Conservation (phyloP, 1,284 basidiomycete species). For the Tylopilus sp. region DNA sequence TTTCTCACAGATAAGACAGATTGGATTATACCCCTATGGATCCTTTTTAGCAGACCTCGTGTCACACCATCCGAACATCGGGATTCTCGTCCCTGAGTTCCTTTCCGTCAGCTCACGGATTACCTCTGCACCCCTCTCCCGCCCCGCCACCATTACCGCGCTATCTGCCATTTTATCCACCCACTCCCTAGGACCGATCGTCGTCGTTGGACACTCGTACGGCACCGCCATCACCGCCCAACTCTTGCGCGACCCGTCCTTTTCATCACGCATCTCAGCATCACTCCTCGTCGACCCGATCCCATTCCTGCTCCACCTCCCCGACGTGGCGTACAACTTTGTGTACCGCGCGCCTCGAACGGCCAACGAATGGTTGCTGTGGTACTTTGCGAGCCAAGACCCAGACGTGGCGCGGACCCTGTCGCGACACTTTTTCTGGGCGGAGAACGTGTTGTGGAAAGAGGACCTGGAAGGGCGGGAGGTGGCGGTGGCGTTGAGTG, state of each 20-base stretch:
- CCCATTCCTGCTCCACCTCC: conserved; percentile 71
- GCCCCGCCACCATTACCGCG: conserved; percentile 27
- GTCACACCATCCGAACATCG: too few species aligned
- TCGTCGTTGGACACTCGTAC: conserved; percentile 69
- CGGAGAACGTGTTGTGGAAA: conserved; percentile 68
- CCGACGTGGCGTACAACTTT: conserved; percentile 71
- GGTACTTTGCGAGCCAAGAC: conserved; percentile 75
- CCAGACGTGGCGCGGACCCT: conserved; percentile 71
- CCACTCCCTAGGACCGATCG: conserved; percentile 53
- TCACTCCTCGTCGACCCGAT: conserved; percentile 71
- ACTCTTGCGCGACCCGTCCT: too few species aligned
- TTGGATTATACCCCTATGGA: conserved; percentile 66
- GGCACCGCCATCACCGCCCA: conserved; percentile 67
- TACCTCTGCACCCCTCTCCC: conserved; percentile 47
- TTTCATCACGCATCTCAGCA: conserved; percentile 50
- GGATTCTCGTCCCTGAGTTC: conserved; percentile 69
- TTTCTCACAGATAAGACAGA: conserved; percentile 47
- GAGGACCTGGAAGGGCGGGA: conserved; percentile 58
- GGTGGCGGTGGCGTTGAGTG: conserved; percentile 61
- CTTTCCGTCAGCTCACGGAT: conserved; percentile 72
- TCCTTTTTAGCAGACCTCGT: conserved; percentile 60
- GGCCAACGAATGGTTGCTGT: conserved; percentile 74
- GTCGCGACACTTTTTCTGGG: conserved; percentile 74
- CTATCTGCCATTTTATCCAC: conserved; percentile 54
- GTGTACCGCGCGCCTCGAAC: conserved; percentile 64